Evolutionary conservation across 495 filamentous ascomycete species (phyloP), one percentile per base, ranked within the genome.

Genomic region (Annulohypoxylon stygium): DNA sequence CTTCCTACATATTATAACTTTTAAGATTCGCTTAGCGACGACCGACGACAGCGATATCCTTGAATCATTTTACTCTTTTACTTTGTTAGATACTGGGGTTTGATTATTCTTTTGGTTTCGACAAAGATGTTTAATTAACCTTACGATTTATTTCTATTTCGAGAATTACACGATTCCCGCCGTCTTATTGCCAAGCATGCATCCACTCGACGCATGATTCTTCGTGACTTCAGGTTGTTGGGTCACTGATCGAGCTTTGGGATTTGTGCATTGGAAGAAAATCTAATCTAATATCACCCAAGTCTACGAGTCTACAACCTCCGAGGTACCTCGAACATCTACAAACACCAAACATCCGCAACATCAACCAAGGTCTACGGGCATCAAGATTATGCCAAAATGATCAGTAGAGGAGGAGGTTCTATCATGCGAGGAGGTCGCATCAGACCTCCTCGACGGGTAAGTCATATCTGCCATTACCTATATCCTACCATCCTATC

Each of bases 381-480:
- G 8, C 16, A 53, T 51, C 12, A 23, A 33, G 47, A 69, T 23
- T 61, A 74, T 66, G 47, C 8, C 58, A 87, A 78, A 16, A 92
- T 92, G 90, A 85, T 89, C 72, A 83, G 88, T 26, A 88, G 90
- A 69, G 85, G 81, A 16, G 82, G 81, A 62, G 79, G 90, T 79
- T 89, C 89, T 30, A 73, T 72, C 59, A 76, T 73, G 61, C 71
- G 75, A 53, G 61, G 90, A 65, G 86, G 89, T 47, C 92, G 88
- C 77, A 94, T 95, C 65, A 83, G 91, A 64, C 90, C 92, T 76
- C 92, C 92, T 60, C 83, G 90, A 70, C 84, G 88, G 78, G 92
- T 94, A 86, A 81, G 87, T 86, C 68, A 59, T 39, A 16, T 71
- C 45, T 86, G 68, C 61, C 43, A 25, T 70, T 41, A 47, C 20